Conservation (phyloP, 768 basidiomycete genomes). For the Lactarius hatsudake region DNA sequence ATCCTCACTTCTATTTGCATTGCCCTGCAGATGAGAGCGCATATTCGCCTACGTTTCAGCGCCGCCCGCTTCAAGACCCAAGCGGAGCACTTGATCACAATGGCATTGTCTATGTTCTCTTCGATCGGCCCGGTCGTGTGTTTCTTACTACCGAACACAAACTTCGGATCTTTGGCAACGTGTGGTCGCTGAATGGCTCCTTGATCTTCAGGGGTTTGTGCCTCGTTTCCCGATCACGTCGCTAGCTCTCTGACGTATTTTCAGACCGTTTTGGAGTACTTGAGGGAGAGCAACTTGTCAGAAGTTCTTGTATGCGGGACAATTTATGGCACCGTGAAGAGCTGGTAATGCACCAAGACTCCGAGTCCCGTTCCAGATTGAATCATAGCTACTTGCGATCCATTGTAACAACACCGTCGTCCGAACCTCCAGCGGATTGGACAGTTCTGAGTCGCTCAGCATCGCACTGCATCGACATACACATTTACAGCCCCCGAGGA, state of each 20-base stretch:
- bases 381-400: background rate
- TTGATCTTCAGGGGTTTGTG: background rate
- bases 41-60: background rate
- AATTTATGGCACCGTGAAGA: background rate
- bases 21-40: background rate
- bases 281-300: background rate
- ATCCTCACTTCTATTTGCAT: background rate
- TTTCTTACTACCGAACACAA: background rate
- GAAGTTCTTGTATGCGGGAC: background rate
- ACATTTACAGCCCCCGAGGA: background rate
- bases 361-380: background rate
- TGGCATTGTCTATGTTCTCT: background rate
- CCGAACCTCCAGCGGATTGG: background rate
- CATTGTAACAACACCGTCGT: background rate
- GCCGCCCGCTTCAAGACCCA: background rate
- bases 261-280: background rate
- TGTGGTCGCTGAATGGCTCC: background rate
- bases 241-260: background rate
- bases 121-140: background rate
- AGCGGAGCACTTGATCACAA: background rate
- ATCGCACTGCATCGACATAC: background rate
- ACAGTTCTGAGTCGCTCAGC: background rate
- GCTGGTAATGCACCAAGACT: background rate
- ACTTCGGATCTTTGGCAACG: background rate
- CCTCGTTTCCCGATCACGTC: background rate